These are phyloP conservation scores for Capsella bursapastoris DNA, from an alignment of 345 rosid species.

Conservation along the genomic window DNA sequence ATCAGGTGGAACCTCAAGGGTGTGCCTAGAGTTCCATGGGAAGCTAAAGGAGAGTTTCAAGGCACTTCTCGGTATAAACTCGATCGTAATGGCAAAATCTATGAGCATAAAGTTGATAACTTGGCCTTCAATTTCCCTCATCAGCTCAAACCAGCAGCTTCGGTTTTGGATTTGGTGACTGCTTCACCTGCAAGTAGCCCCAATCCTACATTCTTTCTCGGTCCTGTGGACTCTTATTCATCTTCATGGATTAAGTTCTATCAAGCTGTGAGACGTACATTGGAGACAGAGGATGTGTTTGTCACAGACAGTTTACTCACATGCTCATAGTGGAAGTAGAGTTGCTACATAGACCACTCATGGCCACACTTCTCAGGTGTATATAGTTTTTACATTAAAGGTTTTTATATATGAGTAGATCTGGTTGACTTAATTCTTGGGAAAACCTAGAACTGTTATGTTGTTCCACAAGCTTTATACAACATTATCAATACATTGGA, in stretches of 20 bases:
- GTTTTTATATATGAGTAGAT: constrained; percentile 26
- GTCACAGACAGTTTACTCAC: constrained; percentile 61
- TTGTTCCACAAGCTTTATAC: constrained; percentile 27
- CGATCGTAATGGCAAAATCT: constrained; percentile 86
- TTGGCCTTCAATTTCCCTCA: constrained; percentile 92
- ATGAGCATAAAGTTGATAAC: constrained; percentile 93
- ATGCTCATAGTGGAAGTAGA: constrained; percentile 63
- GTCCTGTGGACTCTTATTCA: constrained; percentile 55
- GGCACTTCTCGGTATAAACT: constrained; percentile 90
- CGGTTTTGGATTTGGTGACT: constrained; percentile 83
- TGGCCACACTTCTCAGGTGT: constrained; percentile 26
- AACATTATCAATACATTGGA: constrained; percentile 36
- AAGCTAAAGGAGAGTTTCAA: constrained; percentile 90
- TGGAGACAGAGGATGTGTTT: constrained; percentile 53
- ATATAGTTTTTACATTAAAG: constrained; percentile 40
- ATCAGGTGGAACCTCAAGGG: constrained; percentile 94
- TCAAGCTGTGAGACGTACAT: constrained; percentile 66
- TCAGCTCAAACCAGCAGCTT: constrained; percentile 69
- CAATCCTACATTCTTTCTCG: constrained; percentile 78
- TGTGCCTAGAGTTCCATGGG: constrained; percentile 93
- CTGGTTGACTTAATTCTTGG: constrained; percentile 19
- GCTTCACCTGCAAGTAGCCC: constrained; percentile 81
- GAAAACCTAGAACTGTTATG: constrained; percentile 31
- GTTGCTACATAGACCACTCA: constrained; percentile 25
- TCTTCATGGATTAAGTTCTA: constrained; percentile 83